Base-by-base conservation (phyloP, 306 rosid species). In the Fagus crenata region DNA sequence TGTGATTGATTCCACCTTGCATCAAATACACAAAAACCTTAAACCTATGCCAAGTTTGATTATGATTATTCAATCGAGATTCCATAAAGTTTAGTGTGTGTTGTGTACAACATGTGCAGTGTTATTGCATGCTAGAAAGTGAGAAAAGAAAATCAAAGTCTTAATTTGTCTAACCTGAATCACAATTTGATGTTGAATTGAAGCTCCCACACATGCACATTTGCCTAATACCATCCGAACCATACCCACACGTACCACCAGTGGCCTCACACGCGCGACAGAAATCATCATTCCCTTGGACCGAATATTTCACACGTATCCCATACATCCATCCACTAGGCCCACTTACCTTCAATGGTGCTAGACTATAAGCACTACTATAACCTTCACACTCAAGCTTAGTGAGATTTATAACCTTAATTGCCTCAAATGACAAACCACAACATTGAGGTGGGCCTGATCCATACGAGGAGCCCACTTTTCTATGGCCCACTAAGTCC, bases 191-290 rank as follows among this genome's bases (percentile, higher is more conserved):
- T 0, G 99, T 86, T 1, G 99, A 91, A 81, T 96, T 96, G 15
- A 79, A 71, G 75, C 61, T 77, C 42, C 90, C 93, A 76, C 99
- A 96, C 85, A 96, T 88, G 75, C 99, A 96, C 49, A 92, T 4
- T 58, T 92, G 93, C 68, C 91, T 81, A 49, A 92, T 82, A 63
- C 87, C 93, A 53, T 91, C 97, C 0, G 87, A 51, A 35, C 90
- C 97, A 53, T 78, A 96, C 0, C 99, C 99, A 63, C 99, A 96
- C 12, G 93, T 82, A 41, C 99, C 99, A 12, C 98, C 93, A 1
- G 98, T 96, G 7, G 98, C 99, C 78, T 89, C 84, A 11, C 99
- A 96, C 1, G 96, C 93, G 6, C 91, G 83, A 59, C 99, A 96
- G 42, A 90, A 92, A 69, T 78, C 90, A 8, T 89, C 90, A 41